These are phyloP conservation scores for Gossypium thurberi DNA, from an alignment of 345 rosid species.

Conservation along the genomic window DNA sequence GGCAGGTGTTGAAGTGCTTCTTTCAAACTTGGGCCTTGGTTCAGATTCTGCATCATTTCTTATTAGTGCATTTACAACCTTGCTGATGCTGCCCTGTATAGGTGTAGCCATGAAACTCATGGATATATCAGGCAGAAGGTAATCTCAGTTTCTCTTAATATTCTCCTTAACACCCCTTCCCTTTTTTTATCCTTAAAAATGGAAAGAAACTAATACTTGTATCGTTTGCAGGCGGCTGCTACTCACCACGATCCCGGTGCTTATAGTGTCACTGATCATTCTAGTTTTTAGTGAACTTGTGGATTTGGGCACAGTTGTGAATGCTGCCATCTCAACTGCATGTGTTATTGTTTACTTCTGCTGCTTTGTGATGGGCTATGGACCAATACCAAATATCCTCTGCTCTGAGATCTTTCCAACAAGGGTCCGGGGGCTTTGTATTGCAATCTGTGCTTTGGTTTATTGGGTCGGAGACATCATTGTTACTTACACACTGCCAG, in stretches of 20 bases:
- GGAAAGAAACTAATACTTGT: neutral
- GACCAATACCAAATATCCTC: slow-evolving; percentile 91
- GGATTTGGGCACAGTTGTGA: slow-evolving; percentile 41
- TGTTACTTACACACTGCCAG: slow-evolving; percentile 84
- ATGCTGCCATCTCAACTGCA: slow-evolving; percentile 62
- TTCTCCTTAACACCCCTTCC: too few species aligned
- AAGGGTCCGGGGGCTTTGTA: slow-evolving; percentile 94
- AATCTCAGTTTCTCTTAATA: neutral
- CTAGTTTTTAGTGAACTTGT: slow-evolving; percentile 56
- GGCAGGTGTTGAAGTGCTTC: slow-evolving; percentile 88
- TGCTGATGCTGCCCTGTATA: slow-evolving; percentile 93
- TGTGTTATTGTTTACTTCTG: slow-evolving; percentile 87
- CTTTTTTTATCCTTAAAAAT: neutral
- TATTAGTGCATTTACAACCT: slow-evolving; percentile 76
- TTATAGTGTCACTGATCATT: slow-evolving; percentile 53
- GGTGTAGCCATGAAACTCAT: slow-evolving; percentile 87
- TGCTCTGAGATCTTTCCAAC: slow-evolving; percentile 99
- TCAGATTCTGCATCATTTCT: slow-evolving; percentile 85
- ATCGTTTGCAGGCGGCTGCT: slow-evolving; percentile 60
- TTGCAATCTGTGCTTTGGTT: slow-evolving; percentile 80
- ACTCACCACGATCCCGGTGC: slow-evolving; percentile 80
- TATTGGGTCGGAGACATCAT: slow-evolving; percentile 86
- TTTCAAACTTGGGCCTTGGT: slow-evolving; percentile 61
- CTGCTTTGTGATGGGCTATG: slow-evolving; percentile 78
- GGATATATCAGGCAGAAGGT: slow-evolving; percentile 97